Percentiles rank a stretch among this genome's conserved stretches.
Evolutionary conservation across 768 basidiomycete genomes (phyloP).

Genomic region (Mycena kentingensis): DNA sequence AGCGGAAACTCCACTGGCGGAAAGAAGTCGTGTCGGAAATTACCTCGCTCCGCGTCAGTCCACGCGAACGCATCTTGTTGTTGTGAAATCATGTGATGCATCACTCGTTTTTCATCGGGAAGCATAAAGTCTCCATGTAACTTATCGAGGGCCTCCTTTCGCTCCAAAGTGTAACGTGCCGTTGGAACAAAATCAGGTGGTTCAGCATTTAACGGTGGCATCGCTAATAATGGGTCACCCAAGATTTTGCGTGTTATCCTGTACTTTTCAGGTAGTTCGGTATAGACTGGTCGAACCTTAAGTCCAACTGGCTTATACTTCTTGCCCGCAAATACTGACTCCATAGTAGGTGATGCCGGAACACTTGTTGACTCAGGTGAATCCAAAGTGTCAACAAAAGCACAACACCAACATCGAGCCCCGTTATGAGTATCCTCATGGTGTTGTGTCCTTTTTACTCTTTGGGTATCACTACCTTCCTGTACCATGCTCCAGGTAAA

Average conservation of each 20-base stretch:
- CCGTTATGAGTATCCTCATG: no score
- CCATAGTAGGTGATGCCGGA: neutral
- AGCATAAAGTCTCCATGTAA: conserved; percentile 25
- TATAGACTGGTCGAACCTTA: conserved; percentile 19
- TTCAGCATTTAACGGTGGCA: conserved; percentile 14
- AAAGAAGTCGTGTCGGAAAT: no score
- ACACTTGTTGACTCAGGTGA: neutral
- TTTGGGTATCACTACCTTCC: no score
- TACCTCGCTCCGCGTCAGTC: conserved; percentile 3
- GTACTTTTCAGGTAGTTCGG: conserved; percentile 19
- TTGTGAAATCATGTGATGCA: no score
- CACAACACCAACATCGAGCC: neutral
- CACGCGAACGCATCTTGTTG: conserved; percentile 18
- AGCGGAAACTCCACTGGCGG: no score
- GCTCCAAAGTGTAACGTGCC: conserved; percentile 21
- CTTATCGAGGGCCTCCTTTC: conserved; percentile 16
- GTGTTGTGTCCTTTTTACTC: no score
- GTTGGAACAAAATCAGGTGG: conserved; percentile 23
- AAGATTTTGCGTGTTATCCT: conserved; percentile 19
- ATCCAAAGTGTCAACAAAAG: neutral
- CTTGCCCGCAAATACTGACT: conserved; percentile 1
- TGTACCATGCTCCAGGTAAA: neutral
- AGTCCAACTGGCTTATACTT: conserved; percentile 24
- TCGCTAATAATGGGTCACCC: conserved; percentile 24
- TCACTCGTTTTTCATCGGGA: conserved; percentile 28